Percentiles rank a stretch among this genome's conserved stretches.
These are phyloP conservation scores for Berberis thunbergii DNA, from an alignment of 164 flowering plant genomes.

Conservation along the genomic window DNA sequence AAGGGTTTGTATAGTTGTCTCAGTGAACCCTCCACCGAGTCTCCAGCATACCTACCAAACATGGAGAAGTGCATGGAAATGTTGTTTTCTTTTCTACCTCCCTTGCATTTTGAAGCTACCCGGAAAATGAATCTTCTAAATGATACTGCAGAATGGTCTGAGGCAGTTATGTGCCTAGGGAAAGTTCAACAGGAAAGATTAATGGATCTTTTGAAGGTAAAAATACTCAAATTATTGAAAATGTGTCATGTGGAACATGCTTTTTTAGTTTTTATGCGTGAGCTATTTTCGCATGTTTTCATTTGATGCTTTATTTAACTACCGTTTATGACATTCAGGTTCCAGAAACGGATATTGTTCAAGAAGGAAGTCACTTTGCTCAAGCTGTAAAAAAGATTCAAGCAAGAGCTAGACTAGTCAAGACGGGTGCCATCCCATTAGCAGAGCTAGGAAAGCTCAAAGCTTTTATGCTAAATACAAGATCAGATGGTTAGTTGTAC, in stretches of 20 bases:
- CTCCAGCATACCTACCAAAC: conserved; percentile 25
- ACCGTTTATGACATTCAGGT: conserved; percentile 21
- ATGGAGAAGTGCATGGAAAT: conserved; percentile 66
- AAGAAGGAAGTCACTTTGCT: conserved; percentile 14
- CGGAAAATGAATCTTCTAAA: conserved; percentile 11
- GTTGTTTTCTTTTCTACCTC: conserved; percentile 58
- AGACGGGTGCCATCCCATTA: conserved; percentile 45
- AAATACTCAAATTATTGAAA: background rate
- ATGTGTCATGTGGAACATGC: no score
- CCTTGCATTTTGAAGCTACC: conserved; percentile 16
- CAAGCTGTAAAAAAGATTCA: conserved; percentile 45
- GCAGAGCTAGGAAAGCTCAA: conserved; percentile 53
- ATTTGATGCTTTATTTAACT: background rate
- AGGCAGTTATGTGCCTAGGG: conserved; percentile 59
- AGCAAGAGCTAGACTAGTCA: conserved; percentile 53
- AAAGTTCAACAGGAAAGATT: conserved; percentile 57
- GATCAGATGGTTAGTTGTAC: conserved; percentile 49
- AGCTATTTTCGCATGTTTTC: background rate
- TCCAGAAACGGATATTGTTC: conserved; percentile 22
- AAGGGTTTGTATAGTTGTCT: conserved; percentile 58
- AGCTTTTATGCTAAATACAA: conserved; percentile 35
- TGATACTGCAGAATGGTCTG: conserved; percentile 52
- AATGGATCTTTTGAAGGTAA: conserved; percentile 65
- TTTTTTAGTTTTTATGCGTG: background rate
- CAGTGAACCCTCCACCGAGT: conserved; percentile 31